phyloP scores from a whole-genome alignment of 176 grass and related monocot species.

The Triticum monococcum region DNA sequence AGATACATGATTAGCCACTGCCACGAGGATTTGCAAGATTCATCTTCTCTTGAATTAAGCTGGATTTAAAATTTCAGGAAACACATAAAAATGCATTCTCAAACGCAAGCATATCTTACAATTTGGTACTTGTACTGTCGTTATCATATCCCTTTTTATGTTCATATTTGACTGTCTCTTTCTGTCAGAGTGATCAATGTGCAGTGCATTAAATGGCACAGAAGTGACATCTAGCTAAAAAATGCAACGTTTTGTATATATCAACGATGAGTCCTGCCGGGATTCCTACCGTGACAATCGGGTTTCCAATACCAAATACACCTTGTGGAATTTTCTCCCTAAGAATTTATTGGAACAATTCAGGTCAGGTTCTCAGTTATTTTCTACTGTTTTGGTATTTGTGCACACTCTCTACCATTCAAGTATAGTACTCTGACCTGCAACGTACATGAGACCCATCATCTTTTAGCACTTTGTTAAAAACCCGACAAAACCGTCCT shows the following conservation, averaged over 20 bases:
- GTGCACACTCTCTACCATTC: neutral
- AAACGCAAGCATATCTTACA: neutral
- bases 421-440: neutral
- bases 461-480: slow-evolving; percentile 24
- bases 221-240: slow-evolving; percentile 23
- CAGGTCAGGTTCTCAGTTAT: slow-evolving; percentile 82
- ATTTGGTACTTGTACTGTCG: neutral
- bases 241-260: slow-evolving; percentile 81
- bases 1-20: neutral
- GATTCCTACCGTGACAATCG: slow-evolving; percentile 57
- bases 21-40: neutral
- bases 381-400: neutral
- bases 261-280: slow-evolving; percentile 65
- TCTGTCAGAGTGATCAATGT: neutral
- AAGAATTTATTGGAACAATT: slow-evolving; percentile 95
- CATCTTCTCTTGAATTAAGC: neutral
- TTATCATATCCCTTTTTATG: neutral
- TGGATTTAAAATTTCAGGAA: neutral
- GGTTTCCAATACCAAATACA: slow-evolving; percentile 94
- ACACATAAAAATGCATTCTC: neutral
- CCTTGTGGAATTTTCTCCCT: slow-evolving; percentile 78
- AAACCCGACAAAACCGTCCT: neutral
- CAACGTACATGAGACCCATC: neutral
- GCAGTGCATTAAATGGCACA: neutral
- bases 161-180: slow-evolving; percentile 15